A percentile compares a stretch with the other conserved stretches of the same genome.
Conservation (phyloP, 306 rosid genomes). For the Gastrolobium bilobum region DNA sequence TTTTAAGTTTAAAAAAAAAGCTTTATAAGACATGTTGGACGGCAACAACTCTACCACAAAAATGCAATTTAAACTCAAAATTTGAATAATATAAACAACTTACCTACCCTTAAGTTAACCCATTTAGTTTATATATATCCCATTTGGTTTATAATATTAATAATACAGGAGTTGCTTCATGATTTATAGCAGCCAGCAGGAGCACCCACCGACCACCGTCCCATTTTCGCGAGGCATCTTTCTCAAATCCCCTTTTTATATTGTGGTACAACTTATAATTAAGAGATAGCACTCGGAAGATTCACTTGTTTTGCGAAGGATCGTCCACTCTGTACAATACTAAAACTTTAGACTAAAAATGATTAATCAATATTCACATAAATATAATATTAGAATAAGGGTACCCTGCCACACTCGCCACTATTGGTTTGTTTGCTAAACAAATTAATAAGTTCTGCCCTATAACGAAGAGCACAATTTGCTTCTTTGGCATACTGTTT, state of each 20-base stretch:
- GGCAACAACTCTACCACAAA: no score
- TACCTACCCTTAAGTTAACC: no score
- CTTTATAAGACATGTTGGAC: no score
- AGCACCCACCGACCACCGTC: conserved; percentile 9
- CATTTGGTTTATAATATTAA: no score
- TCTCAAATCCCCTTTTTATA: conserved; percentile 25
- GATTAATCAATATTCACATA: not conserved
- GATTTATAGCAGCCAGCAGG: not conserved
- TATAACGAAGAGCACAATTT: not conserved
- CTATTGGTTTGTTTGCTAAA: not conserved
- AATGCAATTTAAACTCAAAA: no score
- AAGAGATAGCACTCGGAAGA: conserved; percentile 8
- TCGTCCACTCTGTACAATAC: not conserved
- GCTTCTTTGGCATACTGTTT: not conserved
- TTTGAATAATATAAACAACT: no score
- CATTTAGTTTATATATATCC: no score
- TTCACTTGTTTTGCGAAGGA: conserved; percentile 26
- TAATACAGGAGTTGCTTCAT: not conserved
- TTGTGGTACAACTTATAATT: not conserved
- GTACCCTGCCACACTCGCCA: not conserved
- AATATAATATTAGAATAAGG: not conserved
- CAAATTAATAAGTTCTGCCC: not conserved
- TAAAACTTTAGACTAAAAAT: not conserved
- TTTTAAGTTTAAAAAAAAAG: not conserved
- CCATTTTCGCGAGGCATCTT: conserved; percentile 42